These are phyloP conservation scores for Wickerhamomyces subpelliculosus DNA, from an alignment of 805 yeast genomes.

Conservation along the genomic window DNA sequence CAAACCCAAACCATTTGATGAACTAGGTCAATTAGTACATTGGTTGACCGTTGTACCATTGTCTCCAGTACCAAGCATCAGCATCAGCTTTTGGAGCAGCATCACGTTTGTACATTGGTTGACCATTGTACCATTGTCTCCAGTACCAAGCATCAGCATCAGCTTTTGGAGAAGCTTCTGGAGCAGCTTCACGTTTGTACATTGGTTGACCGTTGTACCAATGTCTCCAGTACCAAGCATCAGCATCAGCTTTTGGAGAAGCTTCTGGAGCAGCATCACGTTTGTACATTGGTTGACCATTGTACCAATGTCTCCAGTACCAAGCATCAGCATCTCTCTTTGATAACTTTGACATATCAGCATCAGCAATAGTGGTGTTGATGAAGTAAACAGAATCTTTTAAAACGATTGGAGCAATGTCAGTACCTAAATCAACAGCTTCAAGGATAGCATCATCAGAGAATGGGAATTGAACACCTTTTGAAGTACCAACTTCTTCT, in stretches of 20 bases:
- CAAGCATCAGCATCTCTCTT: constrained; percentile 6
- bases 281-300: constrained; percentile 7
- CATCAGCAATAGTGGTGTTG: constrained; percentile 15
- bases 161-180: no score
- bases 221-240: constrained; percentile 17
- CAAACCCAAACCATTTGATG: no score
- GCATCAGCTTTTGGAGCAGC: constrained; percentile 7
- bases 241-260: constrained; percentile 10
- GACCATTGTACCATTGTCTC: constrained; percentile 12
- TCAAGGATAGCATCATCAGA: constrained; percentile 3
- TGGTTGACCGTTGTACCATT: constrained; percentile 6
- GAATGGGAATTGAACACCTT: constrained; percentile 4
- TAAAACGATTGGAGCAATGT: constrained; percentile 17
- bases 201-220: constrained; percentile 14
- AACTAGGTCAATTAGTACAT: no score
- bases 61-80: constrained; percentile 1
- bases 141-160: constrained; percentile 18
- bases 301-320: neutral
- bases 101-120: constrained; percentile 15
- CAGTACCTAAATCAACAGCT: constrained; percentile 3
- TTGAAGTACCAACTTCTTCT: constrained; percentile 1
- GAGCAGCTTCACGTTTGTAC: constrained; percentile 10
- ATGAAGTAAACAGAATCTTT: constrained; percentile 20
- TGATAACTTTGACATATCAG: neutral
- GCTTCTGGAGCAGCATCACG: constrained; percentile 9